phyloP scores from a whole-genome alignment of 2,329 filamentous ascomycete genomes.

The Colletotrichum acutatum region DNA sequence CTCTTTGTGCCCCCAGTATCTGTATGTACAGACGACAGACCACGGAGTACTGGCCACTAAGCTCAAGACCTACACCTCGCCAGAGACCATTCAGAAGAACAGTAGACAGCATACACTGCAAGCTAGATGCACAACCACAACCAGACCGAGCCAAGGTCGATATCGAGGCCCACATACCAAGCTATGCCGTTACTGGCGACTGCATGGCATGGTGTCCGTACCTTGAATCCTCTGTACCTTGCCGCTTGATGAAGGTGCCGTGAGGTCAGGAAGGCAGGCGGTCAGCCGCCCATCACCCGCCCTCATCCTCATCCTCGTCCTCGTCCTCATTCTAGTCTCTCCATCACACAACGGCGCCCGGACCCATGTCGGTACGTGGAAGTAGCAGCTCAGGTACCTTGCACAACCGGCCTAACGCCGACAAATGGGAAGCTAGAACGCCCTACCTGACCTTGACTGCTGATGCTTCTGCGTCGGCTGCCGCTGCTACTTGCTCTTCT shows the following conservation, averaged over 20 bases:
- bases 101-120: not conserved
- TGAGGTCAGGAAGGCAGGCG: conserved; percentile 14
- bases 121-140: not conserved
- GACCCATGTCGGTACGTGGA: conserved; percentile 29
- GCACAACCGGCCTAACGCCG: conserved; percentile 24
- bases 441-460: not conserved
- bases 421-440: conserved; percentile 14
- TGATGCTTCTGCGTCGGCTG: conserved; percentile 10
- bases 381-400: conserved; percentile 31
- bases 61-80: not conserved
- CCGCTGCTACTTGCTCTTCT: conserved; percentile 23
- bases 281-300: conserved; percentile 20
- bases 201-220: not conserved
- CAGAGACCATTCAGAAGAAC: not conserved
- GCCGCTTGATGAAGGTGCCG: conserved; percentile 3
- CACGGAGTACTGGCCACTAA: not conserved
- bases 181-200: not conserved
- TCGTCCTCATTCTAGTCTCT: not conserved
- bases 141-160: conserved; percentile 14
- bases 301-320: not conserved
- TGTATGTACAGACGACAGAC: not conserved
- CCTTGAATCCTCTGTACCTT: conserved; percentile 5
- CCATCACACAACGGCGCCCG: not conserved
- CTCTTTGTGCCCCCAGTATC: not conserved
- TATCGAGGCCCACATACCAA: not conserved